A percentile compares a stretch with the other conserved stretches of the same genome.
These are phyloP conservation scores for Tetrapisispora nanseiensis DNA, from an alignment of 805 yeast genomes.

Conservation along the genomic window DNA sequence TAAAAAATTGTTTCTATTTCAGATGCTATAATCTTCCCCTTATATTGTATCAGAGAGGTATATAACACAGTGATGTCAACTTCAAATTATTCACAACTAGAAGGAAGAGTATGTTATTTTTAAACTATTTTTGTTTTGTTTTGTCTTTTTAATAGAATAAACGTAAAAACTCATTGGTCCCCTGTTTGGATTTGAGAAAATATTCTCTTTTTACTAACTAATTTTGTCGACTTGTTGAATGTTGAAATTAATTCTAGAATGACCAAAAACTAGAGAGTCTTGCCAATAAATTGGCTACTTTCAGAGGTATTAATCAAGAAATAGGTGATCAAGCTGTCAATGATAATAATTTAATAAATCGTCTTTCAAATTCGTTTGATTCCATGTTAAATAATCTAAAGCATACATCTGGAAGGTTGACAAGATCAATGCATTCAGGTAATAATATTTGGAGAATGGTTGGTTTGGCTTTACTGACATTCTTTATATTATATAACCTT, in stretches of 20 bases:
- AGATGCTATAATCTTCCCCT: too few species aligned
- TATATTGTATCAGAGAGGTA: too few species aligned
- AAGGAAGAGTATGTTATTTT: conserved; percentile 19
- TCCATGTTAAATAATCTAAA: conserved; percentile 40
- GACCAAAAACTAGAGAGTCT: conserved; percentile 52
- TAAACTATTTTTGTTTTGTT: neutral
- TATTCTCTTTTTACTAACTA: conserved; percentile 2
- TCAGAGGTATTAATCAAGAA: conserved; percentile 58
- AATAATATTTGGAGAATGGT: conserved; percentile 53
- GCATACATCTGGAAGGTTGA: conserved; percentile 41
- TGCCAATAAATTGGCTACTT: conserved; percentile 54
- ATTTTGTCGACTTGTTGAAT: too few species aligned
- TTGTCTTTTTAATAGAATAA: neutral
- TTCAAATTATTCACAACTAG: conserved; percentile 26
- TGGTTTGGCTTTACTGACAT: conserved; percentile 41
- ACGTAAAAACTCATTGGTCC: too few species aligned
- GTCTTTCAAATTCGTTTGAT: conserved; percentile 42
- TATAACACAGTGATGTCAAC: too few species aligned
- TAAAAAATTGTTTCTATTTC: too few species aligned
- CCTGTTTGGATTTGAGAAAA: too few species aligned
- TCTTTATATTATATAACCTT: conserved; percentile 50
- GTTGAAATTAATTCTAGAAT: conserved; percentile 33
- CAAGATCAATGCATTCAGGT: conserved; percentile 49
- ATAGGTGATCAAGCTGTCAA: conserved; percentile 56
- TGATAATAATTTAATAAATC: conserved; percentile 34